Conservation (phyloP, 768 basidiomycete species). For the Amanita rubescens region DNA sequence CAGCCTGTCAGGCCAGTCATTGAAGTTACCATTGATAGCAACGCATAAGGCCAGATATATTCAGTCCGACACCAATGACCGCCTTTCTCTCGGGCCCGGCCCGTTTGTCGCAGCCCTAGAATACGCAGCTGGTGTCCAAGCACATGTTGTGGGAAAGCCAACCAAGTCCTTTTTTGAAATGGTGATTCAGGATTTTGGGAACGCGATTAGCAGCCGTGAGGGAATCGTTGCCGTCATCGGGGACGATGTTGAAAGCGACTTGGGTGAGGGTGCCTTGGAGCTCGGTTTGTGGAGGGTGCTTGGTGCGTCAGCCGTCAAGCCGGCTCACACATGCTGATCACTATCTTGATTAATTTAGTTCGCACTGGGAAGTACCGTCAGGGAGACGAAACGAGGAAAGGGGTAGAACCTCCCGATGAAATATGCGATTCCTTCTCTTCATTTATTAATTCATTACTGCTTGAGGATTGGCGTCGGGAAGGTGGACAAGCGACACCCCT, state of each 20-base stretch:
- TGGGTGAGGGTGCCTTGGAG: conserved; percentile 54
- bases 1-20: conserved; percentile 12
- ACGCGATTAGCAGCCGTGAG: conserved; percentile 10
- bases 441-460: conserved; percentile 42
- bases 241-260: conserved; percentile 59
- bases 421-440: conserved; percentile 44
- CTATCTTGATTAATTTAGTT: background rate
- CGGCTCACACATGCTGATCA: background rate
- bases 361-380: conserved; percentile 59
- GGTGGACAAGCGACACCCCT: background rate
- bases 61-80: conserved; percentile 33
- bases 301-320: conserved; percentile 31
- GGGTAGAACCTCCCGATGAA: conserved; percentile 40
- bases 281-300: conserved; percentile 56
- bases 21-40: conserved; percentile 50
- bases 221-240: conserved; percentile 47
- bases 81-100: conserved; percentile 60
- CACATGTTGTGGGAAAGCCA: conserved; percentile 61
- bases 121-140: conserved; percentile 37
- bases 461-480: background rate
- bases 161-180: conserved; percentile 49
- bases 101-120: conserved; percentile 64
- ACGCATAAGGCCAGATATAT: conserved; percentile 54
- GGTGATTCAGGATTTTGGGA: conserved; percentile 35
- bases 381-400: conserved; percentile 44